Evolutionary conservation across 257 asterid species (phyloP).

Genomic region (Salvia splendens): DNA sequence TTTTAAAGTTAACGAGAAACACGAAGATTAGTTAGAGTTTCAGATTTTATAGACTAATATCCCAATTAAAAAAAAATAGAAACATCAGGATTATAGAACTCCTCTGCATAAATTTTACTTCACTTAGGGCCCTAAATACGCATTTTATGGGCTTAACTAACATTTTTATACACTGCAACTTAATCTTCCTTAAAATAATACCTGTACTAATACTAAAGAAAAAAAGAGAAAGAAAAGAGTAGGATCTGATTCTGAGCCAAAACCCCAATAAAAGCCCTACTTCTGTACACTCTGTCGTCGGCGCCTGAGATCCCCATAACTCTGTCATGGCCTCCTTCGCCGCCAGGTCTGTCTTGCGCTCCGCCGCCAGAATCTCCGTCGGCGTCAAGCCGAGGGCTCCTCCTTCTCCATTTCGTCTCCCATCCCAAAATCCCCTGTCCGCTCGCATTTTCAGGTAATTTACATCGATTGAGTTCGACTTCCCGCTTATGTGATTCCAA

Average conservation of each 20-base stretch:
- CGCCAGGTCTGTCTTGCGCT: slow-evolving; percentile 67
- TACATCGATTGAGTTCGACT: not conserved
- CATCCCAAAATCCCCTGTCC: slow-evolving; percentile 61
- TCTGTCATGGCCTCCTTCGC: slow-evolving; percentile 52
- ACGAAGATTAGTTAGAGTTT: no score
- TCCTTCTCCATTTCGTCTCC: slow-evolving; percentile 60
- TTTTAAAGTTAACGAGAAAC: no score
- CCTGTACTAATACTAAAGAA: no score
- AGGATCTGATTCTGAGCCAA: no score
- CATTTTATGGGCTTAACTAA: not conserved
- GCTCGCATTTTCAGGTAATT: slow-evolving; percentile 75
- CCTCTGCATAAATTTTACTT: not conserved
- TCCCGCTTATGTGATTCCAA: not conserved
- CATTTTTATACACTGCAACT: no score
- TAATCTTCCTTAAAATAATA: no score
- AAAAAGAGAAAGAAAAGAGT: not conserved
- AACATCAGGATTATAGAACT: not conserved
- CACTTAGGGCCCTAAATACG: not conserved
- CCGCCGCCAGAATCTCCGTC: slow-evolving; percentile 49
- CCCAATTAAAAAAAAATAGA: no score
- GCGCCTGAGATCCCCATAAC: not conserved
- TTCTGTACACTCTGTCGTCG: not conserved
- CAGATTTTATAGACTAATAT: no score
- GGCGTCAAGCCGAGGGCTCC: slow-evolving; percentile 53
- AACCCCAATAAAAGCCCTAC: slow-evolving; percentile 45